Evolutionary conservation across 495 filamentous ascomycete species (phyloP).

Genomic region (Penicillium dipodomyicola): DNA sequence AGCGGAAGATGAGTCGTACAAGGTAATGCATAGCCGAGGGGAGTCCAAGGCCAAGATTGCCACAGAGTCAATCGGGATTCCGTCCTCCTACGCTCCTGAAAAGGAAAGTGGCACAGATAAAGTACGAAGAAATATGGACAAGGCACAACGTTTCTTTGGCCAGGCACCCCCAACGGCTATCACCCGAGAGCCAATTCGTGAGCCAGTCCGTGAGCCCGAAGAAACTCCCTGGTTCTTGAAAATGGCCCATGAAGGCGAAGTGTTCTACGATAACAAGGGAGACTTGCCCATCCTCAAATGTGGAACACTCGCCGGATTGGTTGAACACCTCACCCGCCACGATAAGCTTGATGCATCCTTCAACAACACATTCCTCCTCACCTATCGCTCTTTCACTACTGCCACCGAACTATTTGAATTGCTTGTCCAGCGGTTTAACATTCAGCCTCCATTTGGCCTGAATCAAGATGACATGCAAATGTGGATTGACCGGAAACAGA

Average conservation of each 20-base stretch:
- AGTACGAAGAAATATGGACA: conserved; percentile 69
- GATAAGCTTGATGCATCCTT: conserved; percentile 94
- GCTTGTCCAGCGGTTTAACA: conserved; percentile 83
- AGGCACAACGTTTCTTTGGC: conserved; percentile 85
- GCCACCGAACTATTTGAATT: conserved; percentile 90
- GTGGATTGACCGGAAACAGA: conserved; percentile 94
- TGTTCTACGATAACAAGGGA: conserved; percentile 80
- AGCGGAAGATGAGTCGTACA: conserved; percentile 30
- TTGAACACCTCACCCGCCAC: conserved; percentile 95
- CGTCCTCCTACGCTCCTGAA: conserved; percentile 63
- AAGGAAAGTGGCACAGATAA: conserved; percentile 50
- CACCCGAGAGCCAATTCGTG: conserved; percentile 42
- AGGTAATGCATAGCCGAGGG: conserved; percentile 31
- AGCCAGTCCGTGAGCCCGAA: conserved; percentile 56
- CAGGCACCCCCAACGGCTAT: conserved; percentile 65
- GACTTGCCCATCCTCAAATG: conserved; percentile 74
- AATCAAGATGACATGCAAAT: conserved; percentile 70
- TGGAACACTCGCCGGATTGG: conserved; percentile 81
- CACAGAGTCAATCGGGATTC: conserved; percentile 54
- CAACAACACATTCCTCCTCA: conserved; percentile 96
- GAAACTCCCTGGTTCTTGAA: conserved; percentile 80
- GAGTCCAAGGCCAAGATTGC: conserved; percentile 36
- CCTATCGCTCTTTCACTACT: conserved; percentile 91
- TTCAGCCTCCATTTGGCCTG: conserved; percentile 88
- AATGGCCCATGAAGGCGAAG: conserved; percentile 86